Conservation (phyloP, 2,329 filamentous ascomycete genomes). For the Colletotrichum tropicale region DNA sequence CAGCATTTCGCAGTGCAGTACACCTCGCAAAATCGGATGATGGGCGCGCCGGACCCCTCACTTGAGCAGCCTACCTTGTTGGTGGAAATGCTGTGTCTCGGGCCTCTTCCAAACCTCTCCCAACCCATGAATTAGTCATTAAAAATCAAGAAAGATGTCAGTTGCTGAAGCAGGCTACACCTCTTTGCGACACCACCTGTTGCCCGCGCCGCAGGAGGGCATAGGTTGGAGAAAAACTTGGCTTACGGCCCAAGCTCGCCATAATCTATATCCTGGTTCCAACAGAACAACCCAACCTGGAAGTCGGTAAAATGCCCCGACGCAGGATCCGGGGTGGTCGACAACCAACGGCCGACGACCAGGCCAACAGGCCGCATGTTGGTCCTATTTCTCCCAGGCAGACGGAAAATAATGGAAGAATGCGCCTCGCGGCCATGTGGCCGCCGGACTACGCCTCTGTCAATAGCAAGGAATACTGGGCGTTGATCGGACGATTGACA, state of each 20-base stretch:
- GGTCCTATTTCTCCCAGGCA: background rate
- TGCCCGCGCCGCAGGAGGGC: background rate
- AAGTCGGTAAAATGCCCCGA: background rate
- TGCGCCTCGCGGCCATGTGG: background rate
- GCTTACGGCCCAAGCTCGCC: background rate
- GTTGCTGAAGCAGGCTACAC: background rate
- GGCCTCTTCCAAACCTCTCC: background rate
- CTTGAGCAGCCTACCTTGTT: background rate
- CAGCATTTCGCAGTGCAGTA: background rate
- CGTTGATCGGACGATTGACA: background rate
- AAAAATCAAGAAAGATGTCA: background rate
- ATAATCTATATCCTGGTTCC: background rate
- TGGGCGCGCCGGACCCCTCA: background rate
- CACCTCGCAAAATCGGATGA: background rate
- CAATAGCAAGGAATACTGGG: background rate
- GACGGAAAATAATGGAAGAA: background rate
- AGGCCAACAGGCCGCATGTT: background rate
- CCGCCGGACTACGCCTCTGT: background rate
- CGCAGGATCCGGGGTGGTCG: background rate
- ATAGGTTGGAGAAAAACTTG: background rate
- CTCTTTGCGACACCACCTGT: background rate
- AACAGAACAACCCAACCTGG: background rate
- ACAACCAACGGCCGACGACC: background rate
- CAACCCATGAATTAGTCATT: background rate
- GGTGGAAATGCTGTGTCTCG: background rate